Conservation (phyloP, 306 rosid species). For the Comarum palustre region DNA sequence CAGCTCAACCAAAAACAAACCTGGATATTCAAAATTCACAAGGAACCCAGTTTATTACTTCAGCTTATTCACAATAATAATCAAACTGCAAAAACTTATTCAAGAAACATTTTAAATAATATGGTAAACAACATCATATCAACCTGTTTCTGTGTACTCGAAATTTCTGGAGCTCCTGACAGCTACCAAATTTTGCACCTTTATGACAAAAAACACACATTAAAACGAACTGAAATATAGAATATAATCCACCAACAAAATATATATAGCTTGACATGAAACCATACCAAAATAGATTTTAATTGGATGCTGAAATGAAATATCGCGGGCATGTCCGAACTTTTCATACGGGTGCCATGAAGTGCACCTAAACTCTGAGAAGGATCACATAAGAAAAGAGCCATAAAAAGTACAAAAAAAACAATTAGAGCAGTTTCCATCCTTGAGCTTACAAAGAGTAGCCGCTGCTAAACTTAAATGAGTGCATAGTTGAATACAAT, state of each 20-base stretch:
- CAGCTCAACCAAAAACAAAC: slow-evolving; percentile 1
- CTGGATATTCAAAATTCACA: not conserved
- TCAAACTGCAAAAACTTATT: not conserved
- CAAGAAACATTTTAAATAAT: slow-evolving; percentile 1
- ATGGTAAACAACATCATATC: slow-evolving; percentile 1
- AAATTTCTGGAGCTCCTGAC: slow-evolving; percentile 78
- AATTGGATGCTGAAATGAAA: slow-evolving; percentile 90
- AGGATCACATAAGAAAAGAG: slow-evolving; percentile 21
- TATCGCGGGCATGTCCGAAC: slow-evolving; percentile 72
- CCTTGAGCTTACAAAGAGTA: slow-evolving; percentile 4
- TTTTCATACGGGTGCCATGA: slow-evolving; percentile 65
- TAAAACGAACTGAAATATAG: not conserved
- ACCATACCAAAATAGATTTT: slow-evolving; percentile 85
- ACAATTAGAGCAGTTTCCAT: slow-evolving; percentile 10
- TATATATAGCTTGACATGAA: not conserved
- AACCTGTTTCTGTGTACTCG: slow-evolving; percentile 77
- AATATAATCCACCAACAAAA: not conserved
- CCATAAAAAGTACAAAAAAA: not conserved
- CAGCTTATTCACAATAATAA: slow-evolving; percentile 1
- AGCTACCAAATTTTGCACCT: slow-evolving; percentile 86
- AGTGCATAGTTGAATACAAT: slow-evolving; percentile 6
- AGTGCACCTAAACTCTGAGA: slow-evolving; percentile 65
- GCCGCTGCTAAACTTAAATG: slow-evolving; percentile 19
- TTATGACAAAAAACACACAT: slow-evolving; percentile 27
- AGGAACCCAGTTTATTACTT: not conserved